phyloP scores from a whole-genome alignment of 176 grass and related monocot species.

The Coix lacrymajobi region DNA sequence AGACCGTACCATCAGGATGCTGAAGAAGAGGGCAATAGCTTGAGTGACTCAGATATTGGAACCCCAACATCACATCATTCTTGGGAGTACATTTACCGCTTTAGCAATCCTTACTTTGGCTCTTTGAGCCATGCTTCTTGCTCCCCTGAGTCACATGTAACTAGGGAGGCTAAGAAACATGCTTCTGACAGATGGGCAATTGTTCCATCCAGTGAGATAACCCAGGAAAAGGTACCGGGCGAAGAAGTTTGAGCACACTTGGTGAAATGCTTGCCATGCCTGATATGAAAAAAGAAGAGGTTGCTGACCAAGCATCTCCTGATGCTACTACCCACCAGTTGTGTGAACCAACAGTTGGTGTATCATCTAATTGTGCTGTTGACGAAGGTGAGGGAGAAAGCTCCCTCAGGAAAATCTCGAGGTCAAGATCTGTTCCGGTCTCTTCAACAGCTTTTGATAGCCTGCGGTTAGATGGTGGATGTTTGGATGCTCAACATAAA shows the following conservation, averaged over 20 bases:
- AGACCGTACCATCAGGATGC: constrained; percentile 42
- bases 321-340: constrained; percentile 7
- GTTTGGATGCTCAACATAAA: constrained; percentile 40
- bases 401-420: constrained; percentile 51
- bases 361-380: constrained; percentile 39
- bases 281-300: constrained; percentile 69
- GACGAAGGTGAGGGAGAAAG: constrained; percentile 15
- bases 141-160: constrained; percentile 79
- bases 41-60: constrained; percentile 59
- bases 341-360: constrained; percentile 38
- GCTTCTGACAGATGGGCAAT: constrained; percentile 77
- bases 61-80: constrained; percentile 73
- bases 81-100: constrained; percentile 67
- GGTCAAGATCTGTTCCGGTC: constrained; percentile 82
- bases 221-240: constrained; percentile 35
- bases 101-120: constrained; percentile 67
- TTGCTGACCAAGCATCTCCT: constrained; percentile 8
- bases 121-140: constrained; percentile 69
- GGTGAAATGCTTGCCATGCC: constrained; percentile 92
- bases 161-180: constrained; percentile 81
- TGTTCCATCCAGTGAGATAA: constrained; percentile 53
- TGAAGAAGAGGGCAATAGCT: constrained; percentile 58
- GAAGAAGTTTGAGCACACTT: constrained; percentile 84
- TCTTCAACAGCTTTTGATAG: constrained; percentile 67
- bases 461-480: constrained; percentile 38